Conservation (phyloP, 2,329 filamentous ascomycete genomes). For the Xylariales sp. region DNA sequence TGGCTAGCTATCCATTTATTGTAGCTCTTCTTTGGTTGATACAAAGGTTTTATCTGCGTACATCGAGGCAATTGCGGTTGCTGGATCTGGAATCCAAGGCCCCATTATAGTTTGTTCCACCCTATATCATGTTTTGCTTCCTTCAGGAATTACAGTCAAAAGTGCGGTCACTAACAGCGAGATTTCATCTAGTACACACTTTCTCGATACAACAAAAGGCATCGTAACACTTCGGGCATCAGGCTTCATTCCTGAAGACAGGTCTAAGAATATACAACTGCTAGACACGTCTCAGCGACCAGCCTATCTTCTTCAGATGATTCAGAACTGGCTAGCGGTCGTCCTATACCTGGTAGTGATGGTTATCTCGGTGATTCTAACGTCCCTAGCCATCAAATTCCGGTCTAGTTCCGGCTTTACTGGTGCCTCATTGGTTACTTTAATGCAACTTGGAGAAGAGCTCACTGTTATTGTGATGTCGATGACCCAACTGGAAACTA, state of each 20-base stretch:
- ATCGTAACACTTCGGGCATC: conserved; percentile 45
- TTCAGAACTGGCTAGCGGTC: conserved; percentile 32
- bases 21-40: conserved; percentile 34
- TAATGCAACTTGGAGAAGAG: conserved; percentile 22
- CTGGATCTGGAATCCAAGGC: conserved; percentile 47
- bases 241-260: conserved; percentile 37
- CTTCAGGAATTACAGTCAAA: background rate
- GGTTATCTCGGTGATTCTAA: conserved; percentile 15
- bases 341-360: conserved; percentile 13
- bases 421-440: conserved; percentile 23
- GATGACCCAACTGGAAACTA: conserved; percentile 6
- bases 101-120: conserved; percentile 37
- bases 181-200: conserved; percentile 33
- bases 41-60: conserved; percentile 47
- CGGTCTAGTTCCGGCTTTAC: conserved; percentile 19
- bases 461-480: conserved; percentile 19
- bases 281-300: conserved; percentile 46
- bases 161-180: no score
- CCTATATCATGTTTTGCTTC: background rate
- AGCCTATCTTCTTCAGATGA: conserved; percentile 44
- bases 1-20: conserved; percentile 37
- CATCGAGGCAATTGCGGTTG: conserved; percentile 45
- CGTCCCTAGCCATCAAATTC: conserved; percentile 15
- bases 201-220: conserved; percentile 43
- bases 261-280: conserved; percentile 35